phyloP scores from a whole-genome alignment of 1,139 yeast genomes.

The Yamadazyma jaroonii region DNA sequence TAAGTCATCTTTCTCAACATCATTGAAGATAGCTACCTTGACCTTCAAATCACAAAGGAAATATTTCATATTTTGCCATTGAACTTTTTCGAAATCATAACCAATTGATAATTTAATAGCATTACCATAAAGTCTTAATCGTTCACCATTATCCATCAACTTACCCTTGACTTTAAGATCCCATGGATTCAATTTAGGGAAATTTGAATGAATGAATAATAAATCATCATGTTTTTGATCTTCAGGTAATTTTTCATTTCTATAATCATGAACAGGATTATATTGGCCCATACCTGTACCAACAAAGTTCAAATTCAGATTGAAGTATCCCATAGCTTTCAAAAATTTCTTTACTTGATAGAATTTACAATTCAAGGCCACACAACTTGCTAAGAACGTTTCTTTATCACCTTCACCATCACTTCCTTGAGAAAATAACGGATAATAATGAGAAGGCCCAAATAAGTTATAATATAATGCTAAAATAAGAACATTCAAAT shows the following conservation, averaged over 20 bases:
- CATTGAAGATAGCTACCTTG: constrained; percentile 42
- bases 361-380: constrained; percentile 54
- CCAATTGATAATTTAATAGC: constrained; percentile 51
- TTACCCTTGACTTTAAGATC: constrained; percentile 39
- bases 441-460: constrained; percentile 79
- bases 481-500: constrained; percentile 60
- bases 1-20: constrained; percentile 40
- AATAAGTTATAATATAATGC: constrained; percentile 75
- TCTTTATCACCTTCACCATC: constrained; percentile 93
- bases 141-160: constrained; percentile 40
- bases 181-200: constrained; percentile 64
- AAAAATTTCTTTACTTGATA: constrained; percentile 67
- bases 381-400: constrained; percentile 79
- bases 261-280: constrained; percentile 61
- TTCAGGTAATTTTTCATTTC: constrained; percentile 10
- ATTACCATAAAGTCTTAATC: constrained; percentile 53
- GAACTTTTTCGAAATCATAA: constrained; percentile 58
- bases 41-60: constrained; percentile 54
- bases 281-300: constrained; percentile 77
- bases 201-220: constrained; percentile 64
- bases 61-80: constrained; percentile 59
- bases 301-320: constrained; percentile 37
- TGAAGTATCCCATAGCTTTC: constrained; percentile 53
- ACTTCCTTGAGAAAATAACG: constrained; percentile 80
- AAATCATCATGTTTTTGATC: constrained; percentile 10